A percentile compares a stretch with the other conserved stretches of the same genome.
phyloP scores from a whole-genome alignment of 352 stramenopile genomes.

The Globisporangium nagaii region DNA sequence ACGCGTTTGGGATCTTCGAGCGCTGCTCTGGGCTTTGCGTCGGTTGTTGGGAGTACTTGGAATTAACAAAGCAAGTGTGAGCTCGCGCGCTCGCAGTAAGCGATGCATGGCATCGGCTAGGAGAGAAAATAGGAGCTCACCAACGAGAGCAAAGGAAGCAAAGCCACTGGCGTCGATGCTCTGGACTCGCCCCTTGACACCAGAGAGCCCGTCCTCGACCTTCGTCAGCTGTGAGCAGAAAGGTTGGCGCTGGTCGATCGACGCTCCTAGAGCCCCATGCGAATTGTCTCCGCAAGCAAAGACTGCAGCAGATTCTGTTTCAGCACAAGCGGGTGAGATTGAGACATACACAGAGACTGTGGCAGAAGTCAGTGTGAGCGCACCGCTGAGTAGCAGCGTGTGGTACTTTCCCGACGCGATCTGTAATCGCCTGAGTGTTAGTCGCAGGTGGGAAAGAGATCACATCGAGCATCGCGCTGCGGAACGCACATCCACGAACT shows the following conservation, averaged over 20 bases:
- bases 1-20: slow-evolving; percentile 11
- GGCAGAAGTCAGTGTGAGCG: too few species aligned
- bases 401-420: slow-evolving; percentile 72
- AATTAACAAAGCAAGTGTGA: too few species aligned
- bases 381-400: slow-evolving; percentile 66
- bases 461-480: neutral
- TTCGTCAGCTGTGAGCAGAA: slow-evolving; percentile 18
- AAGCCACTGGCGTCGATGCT: slow-evolving; percentile 58
- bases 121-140: slow-evolving; percentile 31
- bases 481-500: slow-evolving; percentile 45
- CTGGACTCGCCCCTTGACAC: slow-evolving; percentile 25
- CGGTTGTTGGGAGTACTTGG: slow-evolving; percentile 14
- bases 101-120: too few species aligned
- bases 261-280: slow-evolving; percentile 39
- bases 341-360: too few species aligned
- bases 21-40: slow-evolving; percentile 8
- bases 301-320: slow-evolving; percentile 52
- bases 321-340: neutral
- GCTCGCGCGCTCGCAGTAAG: too few species aligned
- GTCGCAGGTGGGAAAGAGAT: neutral
- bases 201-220: slow-evolving; percentile 20
- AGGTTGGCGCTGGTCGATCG: neutral
- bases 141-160: slow-evolving; percentile 63
- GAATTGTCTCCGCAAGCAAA: slow-evolving; percentile 74
- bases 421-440: too few species aligned